A percentile compares a stretch with the other conserved stretches of the same genome.
These are phyloP conservation scores for Aspergillus fischeri DNA, from an alignment of 2,329 filamentous ascomycete genomes.

Conservation along the genomic window DNA sequence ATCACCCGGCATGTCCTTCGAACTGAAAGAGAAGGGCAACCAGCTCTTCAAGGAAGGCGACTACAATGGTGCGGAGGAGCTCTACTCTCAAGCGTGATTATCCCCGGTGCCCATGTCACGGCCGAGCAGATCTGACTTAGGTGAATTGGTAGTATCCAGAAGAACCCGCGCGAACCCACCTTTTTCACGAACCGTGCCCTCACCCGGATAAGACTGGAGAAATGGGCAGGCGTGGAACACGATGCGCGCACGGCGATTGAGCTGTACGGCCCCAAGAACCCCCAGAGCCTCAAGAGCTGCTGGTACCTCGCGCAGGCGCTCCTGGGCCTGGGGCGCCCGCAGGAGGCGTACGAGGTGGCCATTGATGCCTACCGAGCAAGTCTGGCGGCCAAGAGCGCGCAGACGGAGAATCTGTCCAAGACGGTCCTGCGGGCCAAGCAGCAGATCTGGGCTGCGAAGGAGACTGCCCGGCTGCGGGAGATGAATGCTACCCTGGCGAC, in stretches of 20 bases:
- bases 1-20: constrained; percentile 27
- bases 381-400: constrained; percentile 58
- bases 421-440: constrained; percentile 79
- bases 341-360: constrained; percentile 68
- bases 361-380: constrained; percentile 69
- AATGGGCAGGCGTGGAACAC: constrained; percentile 69
- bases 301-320: constrained; percentile 83
- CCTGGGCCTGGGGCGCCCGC: constrained; percentile 65
- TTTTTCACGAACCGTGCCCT: constrained; percentile 90
- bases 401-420: constrained; percentile 65
- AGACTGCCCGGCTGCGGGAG: constrained; percentile 48
- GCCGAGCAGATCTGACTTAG: neutral
- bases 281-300: constrained; percentile 71
- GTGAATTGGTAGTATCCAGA: constrained; percentile 59
- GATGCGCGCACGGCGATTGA: constrained; percentile 75
- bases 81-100: constrained; percentile 44
- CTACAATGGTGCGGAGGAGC: constrained; percentile 43
- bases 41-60: constrained; percentile 44
- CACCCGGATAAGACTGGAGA: constrained; percentile 67
- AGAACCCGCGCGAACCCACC: constrained; percentile 70
- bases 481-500: constrained; percentile 40
- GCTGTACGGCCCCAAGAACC: constrained; percentile 49
- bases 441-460: constrained; percentile 74
- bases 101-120: neutral
- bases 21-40: constrained; percentile 44